Evolutionary conservation across 1,139 yeast species (phyloP).

Genomic region (Yamadazyma siamensis): DNA sequence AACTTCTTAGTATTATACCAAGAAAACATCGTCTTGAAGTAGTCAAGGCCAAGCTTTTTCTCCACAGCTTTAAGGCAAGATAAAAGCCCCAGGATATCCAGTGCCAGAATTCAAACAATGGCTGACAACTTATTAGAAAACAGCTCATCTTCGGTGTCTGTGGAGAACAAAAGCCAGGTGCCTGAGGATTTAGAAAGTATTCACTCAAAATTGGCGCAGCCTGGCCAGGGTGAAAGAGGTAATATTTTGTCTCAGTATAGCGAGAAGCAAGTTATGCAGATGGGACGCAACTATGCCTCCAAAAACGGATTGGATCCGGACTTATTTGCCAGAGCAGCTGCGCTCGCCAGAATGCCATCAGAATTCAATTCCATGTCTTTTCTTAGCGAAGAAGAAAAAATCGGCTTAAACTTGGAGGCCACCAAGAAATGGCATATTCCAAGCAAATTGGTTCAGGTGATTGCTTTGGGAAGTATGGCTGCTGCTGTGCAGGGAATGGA

Average conservation of each 20-base stretch:
- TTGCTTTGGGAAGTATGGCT: slow-evolving; percentile 77
- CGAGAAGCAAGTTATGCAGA: slow-evolving; percentile 61
- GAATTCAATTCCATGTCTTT: slow-evolving; percentile 58
- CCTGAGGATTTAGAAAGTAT: slow-evolving; percentile 26
- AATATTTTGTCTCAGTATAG: slow-evolving; percentile 64
- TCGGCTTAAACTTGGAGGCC: slow-evolving; percentile 50
- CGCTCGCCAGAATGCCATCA: slow-evolving; percentile 65
- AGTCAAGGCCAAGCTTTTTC: too few relatives aligned
- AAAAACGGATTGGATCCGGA: slow-evolving; percentile 63
- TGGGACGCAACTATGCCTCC: slow-evolving; percentile 69
- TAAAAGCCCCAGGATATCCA: too few relatives aligned
- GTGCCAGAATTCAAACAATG: too few relatives aligned
- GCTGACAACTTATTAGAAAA: slow-evolving; percentile 5
- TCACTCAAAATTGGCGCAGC: slow-evolving; percentile 15
- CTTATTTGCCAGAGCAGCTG: slow-evolving; percentile 72
- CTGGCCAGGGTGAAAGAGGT: slow-evolving; percentile 30
- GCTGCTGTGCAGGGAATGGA: slow-evolving; percentile 96
- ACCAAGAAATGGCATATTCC: slow-evolving; percentile 72
- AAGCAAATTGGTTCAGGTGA: slow-evolving; percentile 53
- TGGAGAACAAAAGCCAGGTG: slow-evolving; percentile 8
- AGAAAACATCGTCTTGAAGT: too few relatives aligned
- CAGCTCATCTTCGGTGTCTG: slow-evolving; percentile 11
- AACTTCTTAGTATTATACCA: too few relatives aligned
- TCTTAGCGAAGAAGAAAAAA: slow-evolving; percentile 57
- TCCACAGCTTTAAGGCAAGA: too few relatives aligned